Conservation (phyloP, 1,284 basidiomycete genomes). For the Fomitopsis schrenkii region DNA sequence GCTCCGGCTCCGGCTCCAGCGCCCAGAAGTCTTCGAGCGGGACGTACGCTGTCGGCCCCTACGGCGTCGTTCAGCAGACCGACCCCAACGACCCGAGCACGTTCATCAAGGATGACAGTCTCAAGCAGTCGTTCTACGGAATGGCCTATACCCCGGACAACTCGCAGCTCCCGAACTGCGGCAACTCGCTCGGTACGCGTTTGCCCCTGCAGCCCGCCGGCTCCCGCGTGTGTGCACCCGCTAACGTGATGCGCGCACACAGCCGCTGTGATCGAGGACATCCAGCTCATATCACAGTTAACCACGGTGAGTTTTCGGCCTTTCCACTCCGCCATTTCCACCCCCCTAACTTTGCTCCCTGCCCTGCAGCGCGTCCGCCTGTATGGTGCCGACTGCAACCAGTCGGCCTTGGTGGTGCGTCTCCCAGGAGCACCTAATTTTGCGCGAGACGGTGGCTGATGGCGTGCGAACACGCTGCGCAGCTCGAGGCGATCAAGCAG, state of each 20-base stretch:
- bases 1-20: constrained; percentile 11
- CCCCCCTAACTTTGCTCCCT: constrained; percentile 1
- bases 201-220: neutral
- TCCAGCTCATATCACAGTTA: constrained; percentile 58
- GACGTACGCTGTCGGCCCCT: constrained; percentile 10
- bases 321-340: neutral
- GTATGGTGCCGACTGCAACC: constrained; percentile 59
- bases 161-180: constrained; percentile 46
- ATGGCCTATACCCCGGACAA: constrained; percentile 72
- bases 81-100: constrained; percentile 58
- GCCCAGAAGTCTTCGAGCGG: constrained; percentile 15
- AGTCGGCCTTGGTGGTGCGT: constrained; percentile 47
- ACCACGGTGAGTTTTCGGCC: constrained; percentile 26
- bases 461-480: constrained; percentile 6
- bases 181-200: constrained; percentile 37
- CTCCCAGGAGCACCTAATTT: neutral
- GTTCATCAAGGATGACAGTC: constrained; percentile 56
- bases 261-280: constrained; percentile 46
- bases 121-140: constrained; percentile 67
- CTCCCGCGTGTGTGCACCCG: constrained; percentile 14
- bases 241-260: neutral
- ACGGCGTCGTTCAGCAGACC: constrained; percentile 42
- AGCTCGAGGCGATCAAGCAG: constrained; percentile 79
- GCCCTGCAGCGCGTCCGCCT: constrained; percentile 44
- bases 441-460: neutral